phyloP scores from a whole-genome alignment of 305 asterid genomes.

The Coffea humblotiana region DNA sequence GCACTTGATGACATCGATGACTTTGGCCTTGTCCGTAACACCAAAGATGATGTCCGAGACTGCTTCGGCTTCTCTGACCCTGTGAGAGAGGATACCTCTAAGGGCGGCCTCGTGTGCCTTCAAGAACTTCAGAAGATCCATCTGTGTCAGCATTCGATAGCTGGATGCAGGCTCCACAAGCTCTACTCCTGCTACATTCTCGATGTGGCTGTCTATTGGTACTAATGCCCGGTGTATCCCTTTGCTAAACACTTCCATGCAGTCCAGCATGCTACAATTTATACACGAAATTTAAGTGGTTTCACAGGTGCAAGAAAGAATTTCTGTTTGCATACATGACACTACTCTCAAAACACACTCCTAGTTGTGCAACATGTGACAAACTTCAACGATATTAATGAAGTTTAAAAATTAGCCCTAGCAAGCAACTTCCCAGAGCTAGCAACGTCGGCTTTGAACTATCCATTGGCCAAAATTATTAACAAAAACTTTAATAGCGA shows the following conservation, averaged over 20 bases:
- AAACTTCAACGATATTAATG: too few relatives aligned
- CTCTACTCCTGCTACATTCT: constrained; percentile 61
- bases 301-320: background rate
- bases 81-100: constrained; percentile 34
- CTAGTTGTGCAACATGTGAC: too few relatives aligned
- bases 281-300: background rate
- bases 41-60: constrained; percentile 54
- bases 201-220: constrained; percentile 62
- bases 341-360: too few relatives aligned
- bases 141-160: constrained; percentile 78
- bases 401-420: too few relatives aligned
- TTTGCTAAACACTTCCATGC: constrained; percentile 91
- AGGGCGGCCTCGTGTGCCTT: constrained; percentile 50
- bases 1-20: constrained; percentile 61
- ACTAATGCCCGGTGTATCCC: constrained; percentile 83
- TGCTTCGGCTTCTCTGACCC: constrained; percentile 43
- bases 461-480: too few relatives aligned
- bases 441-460: too few relatives aligned
- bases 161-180: constrained; percentile 72
- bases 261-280: constrained; percentile 57
- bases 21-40: constrained; percentile 45
- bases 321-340: too few relatives aligned
- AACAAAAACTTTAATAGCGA: too few relatives aligned
- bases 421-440: too few relatives aligned
- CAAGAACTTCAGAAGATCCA: constrained; percentile 69